Conservation (phyloP, 2,329 filamentous ascomycete genomes). For the Clonostachys rhizophaga region DNA sequence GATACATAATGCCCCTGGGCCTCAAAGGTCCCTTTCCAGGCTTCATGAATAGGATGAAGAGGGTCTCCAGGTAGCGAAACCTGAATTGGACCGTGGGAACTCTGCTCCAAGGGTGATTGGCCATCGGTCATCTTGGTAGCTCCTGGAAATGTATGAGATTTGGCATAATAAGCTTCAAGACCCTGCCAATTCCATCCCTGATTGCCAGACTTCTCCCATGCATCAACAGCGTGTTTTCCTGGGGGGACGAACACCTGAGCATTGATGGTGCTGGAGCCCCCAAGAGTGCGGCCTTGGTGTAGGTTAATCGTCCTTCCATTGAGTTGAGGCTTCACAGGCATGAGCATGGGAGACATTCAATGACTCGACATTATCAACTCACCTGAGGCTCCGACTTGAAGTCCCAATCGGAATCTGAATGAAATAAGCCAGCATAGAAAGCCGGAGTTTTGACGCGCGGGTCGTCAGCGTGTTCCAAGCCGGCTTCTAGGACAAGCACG, state of each 20-base stretch:
- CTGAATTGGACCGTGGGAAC: too few relatives aligned
- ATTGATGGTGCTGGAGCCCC: conserved; percentile 19
- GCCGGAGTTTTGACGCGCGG: conserved; percentile 14
- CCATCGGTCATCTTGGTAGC: too few relatives aligned
- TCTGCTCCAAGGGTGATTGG: too few relatives aligned
- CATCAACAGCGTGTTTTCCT: conserved; percentile 10
- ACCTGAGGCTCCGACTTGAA: conserved; percentile 15
- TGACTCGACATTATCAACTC: not conserved
- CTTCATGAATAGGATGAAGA: not conserved
- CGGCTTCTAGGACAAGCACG: conserved; percentile 2
- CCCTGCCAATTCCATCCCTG: conserved; percentile 22
- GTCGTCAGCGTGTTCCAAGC: conserved; percentile 13
- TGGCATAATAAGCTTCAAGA: not conserved
- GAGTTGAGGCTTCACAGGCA: too few relatives aligned
- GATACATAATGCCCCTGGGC: too few relatives aligned
- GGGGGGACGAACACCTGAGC: conserved; percentile 12
- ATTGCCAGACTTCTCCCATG: conserved; percentile 8
- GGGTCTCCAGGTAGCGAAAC: too few relatives aligned
- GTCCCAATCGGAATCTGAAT: conserved; percentile 15
- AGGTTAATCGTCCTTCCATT: too few relatives aligned
- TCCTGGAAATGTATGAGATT: too few relatives aligned
- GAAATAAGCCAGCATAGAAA: conserved; percentile 12
- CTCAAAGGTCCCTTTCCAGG: too few relatives aligned
- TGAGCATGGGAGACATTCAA: too few relatives aligned
- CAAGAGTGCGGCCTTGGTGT: conserved; percentile 11